Conservation (phyloP, 2,329 filamentous ascomycete genomes). For the Tolypocladium amazonense region DNA sequence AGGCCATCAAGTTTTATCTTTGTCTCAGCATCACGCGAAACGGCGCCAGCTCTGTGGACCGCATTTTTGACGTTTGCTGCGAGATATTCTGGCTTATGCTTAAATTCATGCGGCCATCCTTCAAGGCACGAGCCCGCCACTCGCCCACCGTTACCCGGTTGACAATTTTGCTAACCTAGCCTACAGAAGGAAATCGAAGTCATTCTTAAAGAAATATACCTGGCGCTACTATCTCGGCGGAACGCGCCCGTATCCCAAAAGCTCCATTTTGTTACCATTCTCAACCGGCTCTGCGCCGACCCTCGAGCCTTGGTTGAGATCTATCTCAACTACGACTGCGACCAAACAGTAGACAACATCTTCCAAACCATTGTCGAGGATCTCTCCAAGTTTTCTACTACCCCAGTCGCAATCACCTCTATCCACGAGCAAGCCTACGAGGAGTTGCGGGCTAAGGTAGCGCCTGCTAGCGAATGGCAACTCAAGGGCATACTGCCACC, state of each 20-base stretch:
- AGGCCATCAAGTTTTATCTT: slow-evolving; percentile 93
- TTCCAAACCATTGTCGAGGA: slow-evolving; percentile 94
- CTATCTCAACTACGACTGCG: slow-evolving; percentile 97
- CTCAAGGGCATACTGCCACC: slow-evolving; percentile 76
- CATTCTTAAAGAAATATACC: slow-evolving; percentile 93
- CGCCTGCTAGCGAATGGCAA: slow-evolving; percentile 68
- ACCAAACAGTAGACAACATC: slow-evolving; percentile 90
- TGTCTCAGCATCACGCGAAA: slow-evolving; percentile 93
- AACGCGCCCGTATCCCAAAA: slow-evolving; percentile 86
- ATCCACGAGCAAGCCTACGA: slow-evolving; percentile 79
- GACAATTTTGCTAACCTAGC: slow-evolving; percentile 13
- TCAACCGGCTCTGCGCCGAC: slow-evolving; percentile 76
- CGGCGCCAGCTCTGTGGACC: slow-evolving; percentile 82
- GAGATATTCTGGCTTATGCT: slow-evolving; percentile 98
- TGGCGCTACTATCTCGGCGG: slow-evolving; percentile 80
- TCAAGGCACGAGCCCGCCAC: slow-evolving; percentile 58
- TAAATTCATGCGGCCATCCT: slow-evolving; percentile 81
- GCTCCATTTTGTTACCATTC: slow-evolving; percentile 76
- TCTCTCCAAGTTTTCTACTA: slow-evolving; percentile 74
- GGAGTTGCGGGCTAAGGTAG: slow-evolving; percentile 58
- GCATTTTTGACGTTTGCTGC: slow-evolving; percentile 88
- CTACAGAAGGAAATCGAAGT: slow-evolving; percentile 88
- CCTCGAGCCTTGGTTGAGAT: slow-evolving; percentile 84
- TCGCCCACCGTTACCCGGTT: neutral
- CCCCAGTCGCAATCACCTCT: slow-evolving; percentile 63